Percentiles rank a stretch among this genome's conserved stretches.
These are phyloP conservation scores for Aspergillus caelatus DNA, from an alignment of 2,329 filamentous ascomycete genomes.

Conservation along the genomic window DNA sequence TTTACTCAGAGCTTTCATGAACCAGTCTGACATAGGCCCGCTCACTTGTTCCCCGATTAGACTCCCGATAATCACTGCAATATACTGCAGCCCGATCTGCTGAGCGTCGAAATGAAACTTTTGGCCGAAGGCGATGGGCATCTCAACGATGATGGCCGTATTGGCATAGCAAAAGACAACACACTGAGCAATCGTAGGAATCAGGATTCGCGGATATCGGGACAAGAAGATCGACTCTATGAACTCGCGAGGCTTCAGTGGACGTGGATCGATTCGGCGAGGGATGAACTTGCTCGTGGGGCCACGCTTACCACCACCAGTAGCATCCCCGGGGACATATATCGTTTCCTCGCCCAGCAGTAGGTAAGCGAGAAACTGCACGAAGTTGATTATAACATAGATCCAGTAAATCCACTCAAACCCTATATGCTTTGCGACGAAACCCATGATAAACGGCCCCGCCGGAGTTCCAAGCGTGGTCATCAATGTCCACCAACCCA, in stretches of 20 bases:
- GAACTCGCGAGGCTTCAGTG: slow-evolving; percentile 51
- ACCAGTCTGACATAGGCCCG: slow-evolving; percentile 54
- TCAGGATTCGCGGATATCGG: slow-evolving; percentile 47
- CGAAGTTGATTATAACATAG: slow-evolving; percentile 59
- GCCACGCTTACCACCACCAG: slow-evolving; percentile 27
- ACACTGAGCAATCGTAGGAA: slow-evolving; percentile 56
- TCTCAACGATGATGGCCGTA: slow-evolving; percentile 59
- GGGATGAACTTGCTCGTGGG: slow-evolving; percentile 41
- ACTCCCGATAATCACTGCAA: slow-evolving; percentile 60
- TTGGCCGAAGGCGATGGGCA: slow-evolving; percentile 59
- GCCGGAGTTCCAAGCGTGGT: slow-evolving; percentile 51
- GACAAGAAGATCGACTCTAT: slow-evolving; percentile 51
- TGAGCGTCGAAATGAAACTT: slow-evolving; percentile 60
- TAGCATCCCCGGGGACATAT: slow-evolving; percentile 40
- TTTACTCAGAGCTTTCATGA: slow-evolving; percentile 49
- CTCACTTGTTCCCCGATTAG: slow-evolving; percentile 62
- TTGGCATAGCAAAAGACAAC: slow-evolving; percentile 59
- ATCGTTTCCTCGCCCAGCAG: slow-evolving; percentile 57
- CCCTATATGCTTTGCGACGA: slow-evolving; percentile 53
- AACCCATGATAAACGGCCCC: slow-evolving; percentile 35
- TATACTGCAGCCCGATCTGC: slow-evolving; percentile 61
- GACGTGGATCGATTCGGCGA: slow-evolving; percentile 52
- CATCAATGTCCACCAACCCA: slow-evolving; percentile 58
- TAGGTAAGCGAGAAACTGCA: slow-evolving; percentile 57
- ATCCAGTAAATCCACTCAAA: slow-evolving; percentile 63